Evolutionary conservation across 176 grass and related monocot species (phyloP).

Genomic region (Ensete glaucum): DNA sequence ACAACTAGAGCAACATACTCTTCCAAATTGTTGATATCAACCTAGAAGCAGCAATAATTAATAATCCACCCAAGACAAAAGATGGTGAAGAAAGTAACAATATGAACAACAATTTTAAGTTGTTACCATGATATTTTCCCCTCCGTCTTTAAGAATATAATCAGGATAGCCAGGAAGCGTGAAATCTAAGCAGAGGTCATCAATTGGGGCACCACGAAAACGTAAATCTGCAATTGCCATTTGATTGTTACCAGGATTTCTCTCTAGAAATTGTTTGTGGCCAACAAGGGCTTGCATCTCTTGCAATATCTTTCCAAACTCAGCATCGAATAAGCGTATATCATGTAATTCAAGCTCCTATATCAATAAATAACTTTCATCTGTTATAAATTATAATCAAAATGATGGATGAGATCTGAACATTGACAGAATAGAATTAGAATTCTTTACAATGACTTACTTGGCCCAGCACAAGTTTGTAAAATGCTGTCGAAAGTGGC

Average conservation of each 20-base stretch:
- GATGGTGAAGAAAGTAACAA: neutral
- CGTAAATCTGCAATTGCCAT: conserved; percentile 36
- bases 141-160: conserved; percentile 62
- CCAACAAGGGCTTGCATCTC: conserved; percentile 62
- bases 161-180: conserved; percentile 87
- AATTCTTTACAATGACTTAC: conserved; percentile 27
- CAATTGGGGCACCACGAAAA: conserved; percentile 54
- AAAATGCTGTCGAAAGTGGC: conserved; percentile 73
- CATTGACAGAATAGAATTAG: neutral
- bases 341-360: conserved; percentile 86
- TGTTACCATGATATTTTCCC: conserved; percentile 45
- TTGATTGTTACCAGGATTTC: conserved; percentile 24
- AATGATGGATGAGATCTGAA: neutral
- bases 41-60: conserved; percentile 28
- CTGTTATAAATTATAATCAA: neutral
- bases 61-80: conserved; percentile 10
- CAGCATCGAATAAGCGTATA: conserved; percentile 64
- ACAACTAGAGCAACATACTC: conserved; percentile 74
- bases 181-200: conserved; percentile 73
- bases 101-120: neutral
- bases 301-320: conserved; percentile 80
- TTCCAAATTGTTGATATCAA: conserved; percentile 70
- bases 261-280: conserved; percentile 41
- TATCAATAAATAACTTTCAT: conserved; percentile 11
- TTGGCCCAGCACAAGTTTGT: conserved; percentile 71